Base-by-base conservation (phyloP, 352 stramenopile species). In the Blastocystis sp. region DNA sequence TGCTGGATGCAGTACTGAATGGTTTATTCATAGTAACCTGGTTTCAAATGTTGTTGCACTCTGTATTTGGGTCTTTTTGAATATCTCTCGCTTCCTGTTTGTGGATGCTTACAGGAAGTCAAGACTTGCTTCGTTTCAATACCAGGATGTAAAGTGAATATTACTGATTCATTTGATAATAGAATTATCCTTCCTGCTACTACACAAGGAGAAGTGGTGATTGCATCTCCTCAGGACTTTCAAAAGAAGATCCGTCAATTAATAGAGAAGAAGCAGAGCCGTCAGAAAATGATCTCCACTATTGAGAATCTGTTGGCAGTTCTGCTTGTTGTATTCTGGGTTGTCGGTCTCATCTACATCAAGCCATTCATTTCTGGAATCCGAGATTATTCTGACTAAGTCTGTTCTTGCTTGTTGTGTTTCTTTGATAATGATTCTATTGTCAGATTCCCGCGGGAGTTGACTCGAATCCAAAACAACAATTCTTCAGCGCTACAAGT, bases 101-200 rank as follows among this genome's bases (percentile, higher is more conserved):
- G 27, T 32, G 27, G 46, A 63, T 21, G 29, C 43, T 21, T 80
- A 61, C 43, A 61, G 35, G 32, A 39, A 63, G 21, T 12, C 21
- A 5, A 24, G 69, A 58, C 42, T 21, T 32, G 24, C 35, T 39
- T 63, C 43, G 0, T 63, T 59, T 12, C 24, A 16, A 1, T 39
- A 58, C 24, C 37, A 59, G 42, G 43, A 80, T 24, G 51, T 80
- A 11, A 32, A 63, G 69, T 80, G 27, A 4, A 19, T 43, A 24
- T 39, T 9, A 0, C 6, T 32, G 19, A 75, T 1, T 56, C 7
- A 75, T 49, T 14, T 56, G 21, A 24, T 9, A 7, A 43, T 32
- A 80, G 69, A 21, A 29, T 80, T 54, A 27, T 80, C 9, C 69
- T 80, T 63, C 69, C 69, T 29, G 69, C 69, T 5, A 80, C 32